Base-by-base conservation (phyloP, 352 stramenopile species). In the Phytophthora citricola region DNA sequence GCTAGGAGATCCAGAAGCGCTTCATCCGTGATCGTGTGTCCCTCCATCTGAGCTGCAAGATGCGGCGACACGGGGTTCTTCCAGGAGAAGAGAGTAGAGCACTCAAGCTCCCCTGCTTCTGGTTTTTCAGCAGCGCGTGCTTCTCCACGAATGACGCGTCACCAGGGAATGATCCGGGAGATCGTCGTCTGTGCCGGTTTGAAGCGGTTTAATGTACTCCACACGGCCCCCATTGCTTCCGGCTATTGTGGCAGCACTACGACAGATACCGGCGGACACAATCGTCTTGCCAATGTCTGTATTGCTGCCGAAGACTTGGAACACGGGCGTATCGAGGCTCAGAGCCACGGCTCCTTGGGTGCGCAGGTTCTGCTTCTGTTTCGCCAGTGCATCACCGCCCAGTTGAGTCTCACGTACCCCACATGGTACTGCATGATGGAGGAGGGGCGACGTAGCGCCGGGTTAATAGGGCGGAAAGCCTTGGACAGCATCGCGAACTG, bases 241-340 rank as follows among this genome's bases (percentile, higher is more conserved):
- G 5, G 58, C 41, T 11, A 43, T 34, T 26, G 64, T 69, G 20
- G 87, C 66, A 14, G 84, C 89, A 22, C 90, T 87, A 50, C 88
- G 81, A 46, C 97, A 90, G 43, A 99, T 93, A 27, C 94, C 96
- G 0, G 92, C 85, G n/a, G 93, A 97, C 14, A 99, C 75, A 29
- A 99, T 85, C 1, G 96, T 99, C 82, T 99, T 99, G 62, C 97
- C 97, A 24, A 99, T 95, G 78, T 99, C 97, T 43, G 97, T 99
- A 73, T 99, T 99, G 68, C 94, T 96, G 53, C 97, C 97, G 73
- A 98, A 99, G n/a, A 99, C 79, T 62, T 95, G 87, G 57, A 95
- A 92, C 52, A 93, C 72, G 8, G 87, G 87, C 58, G 83, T 84
- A 26, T 84, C 54, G n/a, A 94, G 84, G 39, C 68, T 78, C 48